A percentile compares a stretch with the other conserved stretches of the same genome.
These are phyloP conservation scores for Colletotrichum sp. DNA, from an alignment of 2,329 filamentous ascomycete genomes.

Conservation along the genomic window DNA sequence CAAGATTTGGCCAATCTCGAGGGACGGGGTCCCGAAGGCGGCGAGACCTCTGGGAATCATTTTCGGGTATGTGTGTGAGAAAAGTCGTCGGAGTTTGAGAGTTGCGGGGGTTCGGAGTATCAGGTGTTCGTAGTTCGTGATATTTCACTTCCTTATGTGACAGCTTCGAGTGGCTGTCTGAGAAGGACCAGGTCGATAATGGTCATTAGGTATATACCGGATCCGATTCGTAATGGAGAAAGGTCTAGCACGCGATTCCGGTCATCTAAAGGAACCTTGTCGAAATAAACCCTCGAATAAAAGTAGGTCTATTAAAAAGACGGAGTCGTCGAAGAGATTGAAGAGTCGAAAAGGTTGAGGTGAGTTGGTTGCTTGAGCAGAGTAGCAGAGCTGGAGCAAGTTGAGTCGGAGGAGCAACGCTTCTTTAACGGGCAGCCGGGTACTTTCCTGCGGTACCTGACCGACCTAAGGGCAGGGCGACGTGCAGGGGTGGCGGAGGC, in stretches of 20 bases:
- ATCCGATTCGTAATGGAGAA: neutral
- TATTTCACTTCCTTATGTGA: constrained; percentile 6
- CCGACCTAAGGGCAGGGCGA: neutral
- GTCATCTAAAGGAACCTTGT: constrained; percentile 4
- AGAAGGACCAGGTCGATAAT: constrained; percentile 15
- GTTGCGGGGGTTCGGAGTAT: neutral
- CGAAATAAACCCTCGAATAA: neutral
- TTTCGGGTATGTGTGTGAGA: neutral
- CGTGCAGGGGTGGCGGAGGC: constrained; percentile 9
- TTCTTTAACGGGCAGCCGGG: constrained; percentile 16
- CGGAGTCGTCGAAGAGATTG: neutral
- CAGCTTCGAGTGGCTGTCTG: constrained; percentile 19
- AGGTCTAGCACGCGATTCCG: constrained; percentile 4
- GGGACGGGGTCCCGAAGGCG: constrained; percentile 15
- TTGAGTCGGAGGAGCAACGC: constrained; percentile 18
- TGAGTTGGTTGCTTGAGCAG: neutral
- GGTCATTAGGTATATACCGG: constrained; percentile 8
- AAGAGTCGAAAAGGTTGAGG: neutral
- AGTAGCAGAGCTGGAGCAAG: neutral
- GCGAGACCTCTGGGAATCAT: constrained; percentile 19
- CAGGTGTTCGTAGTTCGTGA: neutral
- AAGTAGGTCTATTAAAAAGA: neutral
- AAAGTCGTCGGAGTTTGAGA: neutral
- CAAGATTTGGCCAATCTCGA: constrained; percentile 19
- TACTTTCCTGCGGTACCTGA: constrained; percentile 10